Conservation (phyloP, 1,284 basidiomycete genomes). For the Earliella scabrosa region DNA sequence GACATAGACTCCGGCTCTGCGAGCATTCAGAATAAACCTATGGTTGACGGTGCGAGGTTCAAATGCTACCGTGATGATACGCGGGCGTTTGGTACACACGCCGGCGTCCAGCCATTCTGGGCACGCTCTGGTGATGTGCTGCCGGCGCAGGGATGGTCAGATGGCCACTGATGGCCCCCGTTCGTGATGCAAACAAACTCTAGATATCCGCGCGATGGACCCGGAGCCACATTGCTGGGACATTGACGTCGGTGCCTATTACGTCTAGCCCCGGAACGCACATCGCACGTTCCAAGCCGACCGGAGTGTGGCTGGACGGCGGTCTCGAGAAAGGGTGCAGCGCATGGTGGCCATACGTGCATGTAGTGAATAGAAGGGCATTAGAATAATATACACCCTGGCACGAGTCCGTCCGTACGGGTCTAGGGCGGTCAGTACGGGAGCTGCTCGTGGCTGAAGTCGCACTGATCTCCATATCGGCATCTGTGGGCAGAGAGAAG, state of each 20-base stretch:
- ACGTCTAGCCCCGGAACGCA: not conserved
- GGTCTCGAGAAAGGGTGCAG: not conserved
- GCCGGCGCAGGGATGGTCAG: not conserved
- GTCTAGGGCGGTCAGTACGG: conserved; percentile 3
- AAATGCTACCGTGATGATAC: no score
- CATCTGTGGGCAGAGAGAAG: conserved; percentile 58
- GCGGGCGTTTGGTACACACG: no score
- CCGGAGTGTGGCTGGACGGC: not conserved
- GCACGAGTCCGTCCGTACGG: not conserved
- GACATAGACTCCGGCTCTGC: no score
- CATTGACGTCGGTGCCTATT: conserved; percentile 7
- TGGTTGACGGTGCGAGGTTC: no score
- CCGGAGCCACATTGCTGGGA: not conserved
- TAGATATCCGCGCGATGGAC: not conserved
- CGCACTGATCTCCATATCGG: conserved; percentile 84
- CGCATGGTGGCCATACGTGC: conserved; percentile 1
- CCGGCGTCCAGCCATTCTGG: no score
- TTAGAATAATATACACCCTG: conserved; percentile 1
- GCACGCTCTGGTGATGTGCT: no score
- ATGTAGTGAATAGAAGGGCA: not conserved
- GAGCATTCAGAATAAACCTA: no score
- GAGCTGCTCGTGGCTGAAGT: conserved; percentile 68
- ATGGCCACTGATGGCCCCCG: no score
- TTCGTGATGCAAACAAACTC: not conserved
- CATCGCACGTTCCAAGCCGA: not conserved